A percentile compares a stretch with the other conserved stretches of the same genome.
These are phyloP conservation scores for Pulveroboletus ravenelii DNA, from an alignment of 768 basidiomycete genomes.

Conservation along the genomic window DNA sequence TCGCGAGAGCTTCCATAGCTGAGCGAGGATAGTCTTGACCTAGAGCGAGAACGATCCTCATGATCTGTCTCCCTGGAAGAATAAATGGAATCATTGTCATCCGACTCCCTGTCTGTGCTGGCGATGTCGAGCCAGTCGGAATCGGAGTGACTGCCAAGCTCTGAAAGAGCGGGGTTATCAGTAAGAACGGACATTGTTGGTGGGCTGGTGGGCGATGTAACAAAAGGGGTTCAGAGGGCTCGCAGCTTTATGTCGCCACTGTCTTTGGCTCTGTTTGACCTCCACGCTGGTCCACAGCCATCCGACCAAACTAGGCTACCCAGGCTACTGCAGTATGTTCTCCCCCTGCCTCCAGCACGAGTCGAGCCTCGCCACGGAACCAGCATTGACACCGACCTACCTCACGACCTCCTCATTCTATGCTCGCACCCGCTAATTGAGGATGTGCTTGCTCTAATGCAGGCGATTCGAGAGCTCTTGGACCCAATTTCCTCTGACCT, in stretches of 20 bases:
- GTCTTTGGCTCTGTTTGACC: conserved; percentile 29
- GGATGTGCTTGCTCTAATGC: conserved; percentile 46
- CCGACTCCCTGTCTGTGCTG: conserved; percentile 58
- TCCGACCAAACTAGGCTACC: neutral
- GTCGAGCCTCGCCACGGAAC: neutral
- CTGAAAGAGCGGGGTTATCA: conserved; percentile 47
- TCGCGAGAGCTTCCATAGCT: conserved; percentile 66
- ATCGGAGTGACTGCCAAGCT: conserved; percentile 66
- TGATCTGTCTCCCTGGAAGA: conserved; percentile 55
- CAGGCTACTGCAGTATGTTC: no score
- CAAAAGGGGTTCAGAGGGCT: conserved; percentile 28
- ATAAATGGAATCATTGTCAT: conserved; percentile 64
- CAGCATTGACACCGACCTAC: conserved; percentile 31
- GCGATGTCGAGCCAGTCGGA: conserved; percentile 83
- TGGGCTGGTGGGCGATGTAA: conserved; percentile 20
- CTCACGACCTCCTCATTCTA: conserved; percentile 42
- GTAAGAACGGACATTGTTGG: conserved; percentile 31
- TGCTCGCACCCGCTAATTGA: conserved; percentile 30
- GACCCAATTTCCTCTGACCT: conserved; percentile 4
- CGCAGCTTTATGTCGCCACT: conserved; percentile 24
- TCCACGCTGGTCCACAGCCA: conserved; percentile 2
- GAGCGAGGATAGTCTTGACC: conserved; percentile 64
- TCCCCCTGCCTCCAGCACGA: neutral
- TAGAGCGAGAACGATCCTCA: conserved; percentile 48
- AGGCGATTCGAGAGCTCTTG: conserved; percentile 33